These are phyloP conservation scores for Polytrichum formosum DNA, from an alignment of 225 moss, liverwort and hornwort species.

Conservation along the genomic window DNA sequence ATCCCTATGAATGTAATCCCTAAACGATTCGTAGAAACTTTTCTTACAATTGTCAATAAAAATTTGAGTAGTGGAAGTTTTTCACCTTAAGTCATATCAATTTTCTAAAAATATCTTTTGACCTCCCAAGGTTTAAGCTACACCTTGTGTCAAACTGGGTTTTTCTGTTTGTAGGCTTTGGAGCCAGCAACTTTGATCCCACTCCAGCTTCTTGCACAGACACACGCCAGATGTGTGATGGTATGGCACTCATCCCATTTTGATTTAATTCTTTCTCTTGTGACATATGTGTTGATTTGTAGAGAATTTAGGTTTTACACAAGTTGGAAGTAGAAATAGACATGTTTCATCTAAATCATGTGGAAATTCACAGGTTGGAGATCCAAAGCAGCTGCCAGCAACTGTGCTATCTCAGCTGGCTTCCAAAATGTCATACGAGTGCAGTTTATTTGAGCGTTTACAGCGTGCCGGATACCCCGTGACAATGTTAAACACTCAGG, in stretches of 20 bases:
- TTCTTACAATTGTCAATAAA: too few species aligned
- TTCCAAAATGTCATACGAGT: conserved; percentile 74
- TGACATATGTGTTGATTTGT: too few species aligned
- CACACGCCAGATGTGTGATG: conserved; percentile 91
- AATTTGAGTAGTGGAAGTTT: too few species aligned
- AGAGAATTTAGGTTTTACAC: too few species aligned
- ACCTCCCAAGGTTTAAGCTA: too few species aligned
- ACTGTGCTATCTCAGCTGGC: conserved; percentile 80
- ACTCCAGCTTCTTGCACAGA: conserved; percentile 79
- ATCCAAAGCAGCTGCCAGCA: conserved; percentile 97
- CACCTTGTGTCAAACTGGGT: too few species aligned
- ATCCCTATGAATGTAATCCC: too few species aligned
- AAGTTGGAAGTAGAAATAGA: too few species aligned
- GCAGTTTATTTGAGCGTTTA: conserved; percentile 98
- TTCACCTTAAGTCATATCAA: too few species aligned
- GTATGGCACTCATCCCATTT: conserved; percentile 24
- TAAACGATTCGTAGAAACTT: too few species aligned
- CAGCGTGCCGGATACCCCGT: conserved; percentile 91
- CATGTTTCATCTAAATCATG: not conserved
- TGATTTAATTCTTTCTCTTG: not conserved
- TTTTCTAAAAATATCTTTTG: too few species aligned
- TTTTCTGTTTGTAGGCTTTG: conserved; percentile 47
- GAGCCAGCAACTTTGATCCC: conserved; percentile 98
- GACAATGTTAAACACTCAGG: conserved; percentile 74
- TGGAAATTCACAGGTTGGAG: conserved; percentile 62